Conservation (phyloP, 306 rosid species). For the Cucumis sativus region Cucumber_9930_V3 NC_026660.2:3914501-3915000, state of each 20-base stretch:
- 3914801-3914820: background rate
- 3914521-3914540: background rate
- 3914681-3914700: background rate
- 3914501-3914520: background rate
- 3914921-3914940: too few species aligned
- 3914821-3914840: too few species aligned
- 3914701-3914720: background rate
- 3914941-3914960: too few species aligned
- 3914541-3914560: background rate
- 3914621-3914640: too few species aligned
- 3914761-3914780: background rate
- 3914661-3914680: background rate
- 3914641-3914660: too few species aligned
- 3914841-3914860: too few species aligned
- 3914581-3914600: background rate
- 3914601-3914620: background rate
- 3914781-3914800: background rate
- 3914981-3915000: too few species aligned
- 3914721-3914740: background rate
- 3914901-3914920: too few species aligned
- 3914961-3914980: too few species aligned
- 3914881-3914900: too few species aligned
- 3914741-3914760: conserved; percentile 7
- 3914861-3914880: too few species aligned
- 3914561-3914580: background rate